Evolutionary conservation across 257 asterid genomes (phyloP).

Genomic region (Solanum dulcamara): DNA sequence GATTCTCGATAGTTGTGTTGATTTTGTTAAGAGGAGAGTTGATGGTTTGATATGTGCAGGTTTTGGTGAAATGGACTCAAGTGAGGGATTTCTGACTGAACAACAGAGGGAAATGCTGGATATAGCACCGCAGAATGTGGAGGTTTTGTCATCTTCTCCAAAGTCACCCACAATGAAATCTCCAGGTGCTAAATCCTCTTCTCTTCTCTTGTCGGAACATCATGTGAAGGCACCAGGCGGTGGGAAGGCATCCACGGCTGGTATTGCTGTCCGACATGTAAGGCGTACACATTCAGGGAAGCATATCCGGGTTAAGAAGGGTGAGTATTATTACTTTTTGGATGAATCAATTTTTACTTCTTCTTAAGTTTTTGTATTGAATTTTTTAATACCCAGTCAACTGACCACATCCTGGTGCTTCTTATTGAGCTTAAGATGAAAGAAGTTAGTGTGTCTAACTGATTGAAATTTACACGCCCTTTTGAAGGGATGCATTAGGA

Average conservation of each 20-base stretch:
- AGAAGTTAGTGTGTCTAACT: not conserved
- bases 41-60: constrained; percentile 14
- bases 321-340: constrained; percentile 15
- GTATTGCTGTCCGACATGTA: constrained; percentile 54
- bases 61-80: constrained; percentile 49
- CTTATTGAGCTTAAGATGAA: not conserved
- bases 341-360: not conserved
- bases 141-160: constrained; percentile 60
- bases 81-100: constrained; percentile 79
- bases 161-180: constrained; percentile 42
- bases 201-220: constrained; percentile 29
- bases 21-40: not conserved
- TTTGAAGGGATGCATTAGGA: not conserved
- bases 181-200: constrained; percentile 27
- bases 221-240: constrained; percentile 60
- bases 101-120: constrained; percentile 76
- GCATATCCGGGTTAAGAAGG: constrained; percentile 65
- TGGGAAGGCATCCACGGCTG: constrained; percentile 47
- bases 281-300: constrained; percentile 84
- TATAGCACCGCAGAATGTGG: constrained; percentile 63
- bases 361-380: not conserved
- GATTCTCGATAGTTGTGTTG: not conserved
- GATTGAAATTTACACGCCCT: not conserved
- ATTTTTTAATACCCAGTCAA: not conserved
- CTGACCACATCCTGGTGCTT: not conserved